Percentiles rank a stretch among this genome's conserved stretches.
phyloP scores from a whole-genome alignment of 371 early-diverging fungal genomes.

The Neoconidiobolus thromboides region DNA sequence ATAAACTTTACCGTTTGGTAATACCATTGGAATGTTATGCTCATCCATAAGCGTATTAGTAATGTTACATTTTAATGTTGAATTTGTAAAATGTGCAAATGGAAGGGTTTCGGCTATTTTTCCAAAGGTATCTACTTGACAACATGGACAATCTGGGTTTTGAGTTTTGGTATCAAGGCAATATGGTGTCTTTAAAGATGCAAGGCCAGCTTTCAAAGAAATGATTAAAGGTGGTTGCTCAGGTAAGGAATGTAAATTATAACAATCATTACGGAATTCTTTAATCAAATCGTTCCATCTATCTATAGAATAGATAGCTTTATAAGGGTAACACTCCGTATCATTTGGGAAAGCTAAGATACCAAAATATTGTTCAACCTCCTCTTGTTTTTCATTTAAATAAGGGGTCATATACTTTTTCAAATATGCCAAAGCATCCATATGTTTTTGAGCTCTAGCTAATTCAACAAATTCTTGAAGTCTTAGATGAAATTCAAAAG shows the following conservation, averaged over 20 bases:
- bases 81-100: constrained; percentile 78
- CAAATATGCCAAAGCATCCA: constrained; percentile 67
- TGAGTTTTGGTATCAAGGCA: constrained; percentile 10
- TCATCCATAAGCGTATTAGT: constrained; percentile 81
- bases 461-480: constrained; percentile 86
- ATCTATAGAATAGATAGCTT: constrained; percentile 42
- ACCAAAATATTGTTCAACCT: constrained; percentile 69
- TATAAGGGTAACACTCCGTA: constrained; percentile 59
- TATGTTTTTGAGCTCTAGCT: constrained; percentile 29
- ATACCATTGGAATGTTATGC: constrained; percentile 81
- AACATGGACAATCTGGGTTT: constrained; percentile 70
- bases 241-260: constrained; percentile 64
- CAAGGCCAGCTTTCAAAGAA: constrained; percentile 78
- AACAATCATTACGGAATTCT: constrained; percentile 67
- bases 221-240: constrained; percentile 62
- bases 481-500: constrained; percentile 82
- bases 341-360: constrained; percentile 57
- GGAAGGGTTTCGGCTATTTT: constrained; percentile 65
- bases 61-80: constrained; percentile 77
- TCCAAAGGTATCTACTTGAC: constrained; percentile 63
- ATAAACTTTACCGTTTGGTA: constrained; percentile 91
- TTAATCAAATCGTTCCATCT: constrained; percentile 61
- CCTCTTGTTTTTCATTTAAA: constrained; percentile 32
- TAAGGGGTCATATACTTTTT: constrained; percentile 56
- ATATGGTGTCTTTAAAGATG: constrained; percentile 72